Conservation (phyloP, 106 monocot species). For the Acorus calamus region DNA sequence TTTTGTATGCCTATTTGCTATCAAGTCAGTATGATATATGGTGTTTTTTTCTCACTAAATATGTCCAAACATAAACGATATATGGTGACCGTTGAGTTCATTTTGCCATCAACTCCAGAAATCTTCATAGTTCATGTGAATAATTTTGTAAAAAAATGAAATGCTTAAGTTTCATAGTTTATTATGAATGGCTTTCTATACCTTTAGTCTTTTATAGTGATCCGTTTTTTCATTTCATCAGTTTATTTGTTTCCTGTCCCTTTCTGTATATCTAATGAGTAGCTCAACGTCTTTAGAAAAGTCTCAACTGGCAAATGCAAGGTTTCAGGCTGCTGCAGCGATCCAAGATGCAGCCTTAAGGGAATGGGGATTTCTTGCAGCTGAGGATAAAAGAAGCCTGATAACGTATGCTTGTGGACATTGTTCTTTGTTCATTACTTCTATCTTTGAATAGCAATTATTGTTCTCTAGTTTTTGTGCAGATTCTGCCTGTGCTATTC, state of each 20-base stretch:
- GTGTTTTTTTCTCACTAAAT: too few species aligned
- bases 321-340: slow-evolving; percentile 64
- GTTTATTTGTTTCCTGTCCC: not conserved
- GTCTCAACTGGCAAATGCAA: slow-evolving; percentile 52
- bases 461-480: slow-evolving; percentile 8
- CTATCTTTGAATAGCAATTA: not conserved
- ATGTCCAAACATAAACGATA: too few species aligned
- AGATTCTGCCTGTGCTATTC: slow-evolving; percentile 77
- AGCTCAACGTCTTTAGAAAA: slow-evolving; percentile 31
- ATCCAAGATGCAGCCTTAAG: slow-evolving; percentile 65
- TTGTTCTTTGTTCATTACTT: not conserved
- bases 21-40: too few species aligned
- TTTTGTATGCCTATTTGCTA: too few species aligned
- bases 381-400: slow-evolving; percentile 58
- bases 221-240: not conserved
- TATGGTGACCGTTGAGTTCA: too few species aligned
- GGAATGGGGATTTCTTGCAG: slow-evolving; percentile 68
- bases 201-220: too few species aligned
- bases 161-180: too few species aligned
- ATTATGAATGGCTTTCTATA: too few species aligned
- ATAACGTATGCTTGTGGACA: slow-evolving; percentile 34
- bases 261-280: slow-evolving; percentile 4
- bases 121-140: too few species aligned
- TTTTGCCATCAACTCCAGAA: too few species aligned
- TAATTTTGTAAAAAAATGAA: too few species aligned